Evolutionary conservation across 352 stramenopile genomes (phyloP).

Genomic region (Albugo candida): DNA sequence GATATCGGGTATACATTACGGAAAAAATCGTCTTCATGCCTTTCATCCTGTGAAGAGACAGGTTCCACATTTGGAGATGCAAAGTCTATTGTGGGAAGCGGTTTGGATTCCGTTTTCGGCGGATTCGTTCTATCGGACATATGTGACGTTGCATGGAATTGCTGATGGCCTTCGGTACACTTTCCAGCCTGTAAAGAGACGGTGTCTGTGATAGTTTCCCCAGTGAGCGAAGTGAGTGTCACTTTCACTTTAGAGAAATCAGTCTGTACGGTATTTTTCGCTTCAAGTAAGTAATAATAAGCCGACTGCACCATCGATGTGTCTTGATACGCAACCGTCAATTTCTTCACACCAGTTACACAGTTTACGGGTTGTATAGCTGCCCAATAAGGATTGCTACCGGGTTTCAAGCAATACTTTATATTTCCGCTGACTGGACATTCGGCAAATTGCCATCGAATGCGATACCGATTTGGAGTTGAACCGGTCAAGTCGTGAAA

Average conservation of each 20-base stretch:
- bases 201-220: slow-evolving; percentile 13
- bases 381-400: slow-evolving; percentile 40
- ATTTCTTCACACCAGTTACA: slow-evolving; percentile 18
- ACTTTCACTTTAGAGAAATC: slow-evolving; percentile 11
- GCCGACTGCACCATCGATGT: slow-evolving; percentile 14
- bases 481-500: slow-evolving; percentile 49
- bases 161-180: slow-evolving; percentile 14
- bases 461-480: slow-evolving; percentile 22
- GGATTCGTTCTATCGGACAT: too few species aligned
- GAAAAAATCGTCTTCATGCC: too few species aligned
- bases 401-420: slow-evolving; percentile 50
- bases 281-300: slow-evolving; percentile 21
- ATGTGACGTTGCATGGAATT: slow-evolving; percentile 8
- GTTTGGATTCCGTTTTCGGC: too few species aligned
- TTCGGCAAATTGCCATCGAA: slow-evolving; percentile 34
- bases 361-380: slow-evolving; percentile 42
- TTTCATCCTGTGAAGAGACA: too few species aligned
- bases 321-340: slow-evolving; percentile 26
- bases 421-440: slow-evolving; percentile 31
- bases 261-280: slow-evolving; percentile 1
- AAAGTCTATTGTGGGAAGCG: too few species aligned
- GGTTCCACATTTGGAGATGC: too few species aligned
- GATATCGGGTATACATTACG: too few species aligned
- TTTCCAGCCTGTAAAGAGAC: slow-evolving; percentile 11
- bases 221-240: slow-evolving; percentile 13